phyloP scores from a whole-genome alignment of 805 yeast species.

The Schwanniomyces occidentalis region DNA sequence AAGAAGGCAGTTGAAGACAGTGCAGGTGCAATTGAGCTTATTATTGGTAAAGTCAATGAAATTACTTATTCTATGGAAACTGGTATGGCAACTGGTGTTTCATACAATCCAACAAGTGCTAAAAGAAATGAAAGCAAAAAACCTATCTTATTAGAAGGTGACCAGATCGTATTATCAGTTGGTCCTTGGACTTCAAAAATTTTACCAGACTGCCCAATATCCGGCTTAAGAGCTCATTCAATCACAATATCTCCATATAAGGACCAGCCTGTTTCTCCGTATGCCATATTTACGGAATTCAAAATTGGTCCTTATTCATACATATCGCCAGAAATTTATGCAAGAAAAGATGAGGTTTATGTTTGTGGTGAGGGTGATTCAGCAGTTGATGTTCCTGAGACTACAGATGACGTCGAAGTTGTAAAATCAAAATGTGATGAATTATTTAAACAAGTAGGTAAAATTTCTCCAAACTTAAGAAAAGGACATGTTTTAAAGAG shows the following conservation, averaged over 20 bases:
- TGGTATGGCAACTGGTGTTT: conserved; percentile 71
- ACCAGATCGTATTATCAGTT: conserved; percentile 78
- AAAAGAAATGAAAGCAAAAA: conserved; percentile 24
- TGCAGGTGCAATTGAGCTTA: conserved; percentile 77
- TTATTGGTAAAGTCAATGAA: conserved; percentile 81
- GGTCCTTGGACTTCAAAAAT: conserved; percentile 98
- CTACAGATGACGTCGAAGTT: conserved; percentile 90
- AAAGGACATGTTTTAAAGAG: conserved; percentile 75
- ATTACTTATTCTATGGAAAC: conserved; percentile 60
- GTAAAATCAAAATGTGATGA: conserved; percentile 86
- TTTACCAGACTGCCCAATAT: conserved; percentile 89
- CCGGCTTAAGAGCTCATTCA: conserved; percentile 93
- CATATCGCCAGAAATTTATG: conserved; percentile 92
- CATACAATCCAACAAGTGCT: conserved; percentile 52
- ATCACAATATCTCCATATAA: conserved; percentile 83
- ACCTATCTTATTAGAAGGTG: conserved; percentile 55
- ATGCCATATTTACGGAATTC: conserved; percentile 91
- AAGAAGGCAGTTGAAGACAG: conserved; percentile 69
- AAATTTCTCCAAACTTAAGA: conserved; percentile 65
- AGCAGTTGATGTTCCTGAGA: conserved; percentile 85
- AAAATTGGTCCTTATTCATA: conserved; percentile 64
- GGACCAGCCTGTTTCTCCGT: conserved; percentile 76
- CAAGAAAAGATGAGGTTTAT: conserved; percentile 92
- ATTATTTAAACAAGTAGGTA: conserved; percentile 76
- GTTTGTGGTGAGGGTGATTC: conserved; percentile 98